Evolutionary conservation across 352 stramenopile genomes (phyloP).

Genomic region (Phytopythium cucurbitacearum): DNA sequence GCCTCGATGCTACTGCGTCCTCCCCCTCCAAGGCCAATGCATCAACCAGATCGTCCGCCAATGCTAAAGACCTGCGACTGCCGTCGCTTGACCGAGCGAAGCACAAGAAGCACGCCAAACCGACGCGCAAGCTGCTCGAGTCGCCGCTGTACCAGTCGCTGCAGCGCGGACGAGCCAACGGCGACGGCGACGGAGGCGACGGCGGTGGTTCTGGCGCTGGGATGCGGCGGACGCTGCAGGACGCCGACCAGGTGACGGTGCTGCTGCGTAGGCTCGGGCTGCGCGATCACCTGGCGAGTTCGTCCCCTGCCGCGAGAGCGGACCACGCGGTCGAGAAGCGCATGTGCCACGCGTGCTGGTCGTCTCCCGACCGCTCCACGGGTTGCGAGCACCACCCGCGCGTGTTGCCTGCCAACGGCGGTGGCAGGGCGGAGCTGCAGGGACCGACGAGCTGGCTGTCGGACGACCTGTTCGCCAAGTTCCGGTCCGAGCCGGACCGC

Average conservation of each 20-base stretch:
- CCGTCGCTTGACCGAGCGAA: slow-evolving; percentile 21
- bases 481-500: slow-evolving; percentile 65
- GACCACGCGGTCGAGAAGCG: slow-evolving; percentile 72
- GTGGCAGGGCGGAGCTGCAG: slow-evolving; percentile 49
- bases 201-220: slow-evolving; percentile 14
- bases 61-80: slow-evolving; percentile 7
- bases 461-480: slow-evolving; percentile 78
- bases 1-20: background rate
- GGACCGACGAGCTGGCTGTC: slow-evolving; percentile 78
- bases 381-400: slow-evolving; percentile 59
- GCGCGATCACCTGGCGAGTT: slow-evolving; percentile 22
- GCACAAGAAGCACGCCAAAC: slow-evolving; percentile 11
- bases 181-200: slow-evolving; percentile 38
- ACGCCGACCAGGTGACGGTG: slow-evolving; percentile 70
- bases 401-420: slow-evolving; percentile 22
- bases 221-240: slow-evolving; percentile 52
- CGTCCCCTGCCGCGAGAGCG: slow-evolving; percentile 26
- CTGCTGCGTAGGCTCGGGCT: slow-evolving; percentile 70
- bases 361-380: slow-evolving; percentile 46
- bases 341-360: slow-evolving; percentile 83
- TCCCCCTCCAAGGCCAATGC: background rate
- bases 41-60: background rate
- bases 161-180: background rate
- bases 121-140: slow-evolving; percentile 53
- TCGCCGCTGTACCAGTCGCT: slow-evolving; percentile 77